A percentile compares a stretch with the other conserved stretches of the same genome.
These are phyloP conservation scores for Tricholoma matsutake DNA, from an alignment of 768 basidiomycete species.

Conservation along the genomic window DNA sequence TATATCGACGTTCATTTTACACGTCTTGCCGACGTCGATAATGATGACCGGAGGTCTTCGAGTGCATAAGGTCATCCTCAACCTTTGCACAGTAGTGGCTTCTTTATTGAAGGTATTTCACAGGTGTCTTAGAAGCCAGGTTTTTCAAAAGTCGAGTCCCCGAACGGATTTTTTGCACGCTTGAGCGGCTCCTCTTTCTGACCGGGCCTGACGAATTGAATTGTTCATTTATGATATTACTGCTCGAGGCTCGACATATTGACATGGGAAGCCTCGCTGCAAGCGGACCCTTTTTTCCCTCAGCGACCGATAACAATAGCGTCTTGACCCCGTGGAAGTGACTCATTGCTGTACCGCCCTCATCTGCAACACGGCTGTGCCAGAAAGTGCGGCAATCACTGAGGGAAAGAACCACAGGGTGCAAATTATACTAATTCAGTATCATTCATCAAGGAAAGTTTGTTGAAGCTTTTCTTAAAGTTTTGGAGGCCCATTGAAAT, in stretches of 20 bases:
- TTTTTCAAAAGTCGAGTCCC: not conserved
- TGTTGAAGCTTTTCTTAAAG: not conserved
- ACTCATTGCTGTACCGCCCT: not conserved
- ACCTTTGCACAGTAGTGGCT: not conserved
- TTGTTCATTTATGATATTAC: not conserved
- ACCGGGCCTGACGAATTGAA: not conserved
- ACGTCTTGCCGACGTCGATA: not conserved
- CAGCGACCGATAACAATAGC: not conserved
- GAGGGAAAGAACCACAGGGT: not conserved
- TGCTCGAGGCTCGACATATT: not conserved
- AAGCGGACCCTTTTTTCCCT: not conserved
- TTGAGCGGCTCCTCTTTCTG: not conserved
- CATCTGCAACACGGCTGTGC: not conserved
- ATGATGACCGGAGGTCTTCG: not conserved
- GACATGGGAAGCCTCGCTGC: not conserved
- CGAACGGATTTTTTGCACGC: not conserved
- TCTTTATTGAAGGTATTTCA: not conserved
- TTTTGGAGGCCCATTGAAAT: not conserved
- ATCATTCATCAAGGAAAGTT: not conserved
- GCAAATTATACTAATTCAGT: not conserved
- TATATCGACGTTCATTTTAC: not conserved
- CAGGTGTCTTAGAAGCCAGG: not conserved
- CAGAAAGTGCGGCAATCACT: not conserved
- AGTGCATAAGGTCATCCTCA: not conserved
- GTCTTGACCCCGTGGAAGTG: not conserved